Conservation (phyloP, 805 yeast species). For the Brettanomyces nanus region DNA sequence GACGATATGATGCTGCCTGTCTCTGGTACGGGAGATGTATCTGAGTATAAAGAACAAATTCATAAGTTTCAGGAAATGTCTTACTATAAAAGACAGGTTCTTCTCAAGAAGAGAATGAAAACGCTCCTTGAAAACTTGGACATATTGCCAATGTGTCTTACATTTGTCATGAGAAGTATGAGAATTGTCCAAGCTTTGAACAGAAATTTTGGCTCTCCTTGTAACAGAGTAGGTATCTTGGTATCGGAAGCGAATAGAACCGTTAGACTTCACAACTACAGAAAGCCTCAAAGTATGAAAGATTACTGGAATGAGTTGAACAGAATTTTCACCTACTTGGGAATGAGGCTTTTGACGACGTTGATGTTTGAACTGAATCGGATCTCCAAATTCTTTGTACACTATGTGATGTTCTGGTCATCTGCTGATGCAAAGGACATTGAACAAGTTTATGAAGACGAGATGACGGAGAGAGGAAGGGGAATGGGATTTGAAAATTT, state of each 20-base stretch:
- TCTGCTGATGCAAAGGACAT: conserved; percentile 26
- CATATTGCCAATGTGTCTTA: conserved; percentile 57
- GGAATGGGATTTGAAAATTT: conserved; percentile 34
- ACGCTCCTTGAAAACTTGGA: conserved; percentile 53
- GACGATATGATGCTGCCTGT: conserved; percentile 49
- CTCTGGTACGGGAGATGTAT: conserved; percentile 14
- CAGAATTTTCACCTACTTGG: conserved; percentile 16
- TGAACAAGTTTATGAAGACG: conserved; percentile 39
- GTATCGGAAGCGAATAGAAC: conserved; percentile 43
- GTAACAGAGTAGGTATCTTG: conserved; percentile 59
- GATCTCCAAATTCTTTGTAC: conserved; percentile 5
- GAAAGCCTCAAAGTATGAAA: background rate
- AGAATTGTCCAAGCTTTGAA: conserved; percentile 68
- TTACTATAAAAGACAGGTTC: conserved; percentile 34
- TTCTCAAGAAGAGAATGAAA: conserved; percentile 39
- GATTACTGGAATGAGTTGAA: conserved; percentile 7
- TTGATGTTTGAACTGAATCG: conserved; percentile 16
- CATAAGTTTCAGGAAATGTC: conserved; percentile 23
- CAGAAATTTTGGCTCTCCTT: conserved; percentile 59
- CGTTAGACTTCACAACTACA: conserved; percentile 9
- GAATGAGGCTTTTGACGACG: conserved; percentile 19
- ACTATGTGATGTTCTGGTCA: conserved; percentile 2
- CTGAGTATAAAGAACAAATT: conserved; percentile 26
- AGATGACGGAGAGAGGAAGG: conserved; percentile 34
- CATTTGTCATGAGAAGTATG: conserved; percentile 64